A percentile compares a stretch with the other conserved stretches of the same genome.
Evolutionary conservation across 2,329 filamentous ascomycete genomes (phyloP).

Genomic region (Cercospora sesami): DNA sequence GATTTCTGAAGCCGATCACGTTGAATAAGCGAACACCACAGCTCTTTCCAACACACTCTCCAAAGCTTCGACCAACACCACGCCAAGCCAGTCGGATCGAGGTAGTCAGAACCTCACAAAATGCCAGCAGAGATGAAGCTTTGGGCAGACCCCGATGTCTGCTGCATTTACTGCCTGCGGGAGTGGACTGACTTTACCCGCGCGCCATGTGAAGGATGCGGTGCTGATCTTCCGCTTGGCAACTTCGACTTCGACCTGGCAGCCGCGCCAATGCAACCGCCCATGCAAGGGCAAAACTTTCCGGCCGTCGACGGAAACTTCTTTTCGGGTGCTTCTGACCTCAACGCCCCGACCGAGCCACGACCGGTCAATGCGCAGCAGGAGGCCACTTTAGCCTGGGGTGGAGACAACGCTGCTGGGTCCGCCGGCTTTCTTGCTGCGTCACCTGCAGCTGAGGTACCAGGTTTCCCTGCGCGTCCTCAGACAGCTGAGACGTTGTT

Average conservation of each 20-base stretch:
- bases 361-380: neutral
- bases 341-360: neutral
- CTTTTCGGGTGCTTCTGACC: neutral
- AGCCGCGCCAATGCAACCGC: neutral
- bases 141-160: neutral
- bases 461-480: neutral
- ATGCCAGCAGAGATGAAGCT: neutral
- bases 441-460: neutral
- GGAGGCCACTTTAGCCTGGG: neutral
- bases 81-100: neutral
- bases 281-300: neutral
- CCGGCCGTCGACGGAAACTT: neutral
- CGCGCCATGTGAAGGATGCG: neutral
- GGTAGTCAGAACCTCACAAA: neutral
- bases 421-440: neutral
- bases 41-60: neutral
- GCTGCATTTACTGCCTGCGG: neutral
- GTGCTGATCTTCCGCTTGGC: neutral
- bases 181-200: neutral
- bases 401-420: neutral
- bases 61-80: neutral
- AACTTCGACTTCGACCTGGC: neutral
- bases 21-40: neutral
- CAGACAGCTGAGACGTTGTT: neutral
- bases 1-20: neutral